A percentile compares a stretch with the other conserved stretches of the same genome.
These are phyloP conservation scores for Yamadazyma aaseri DNA, from an alignment of 1,139 yeast species.

Conservation along the genomic window DNA sequence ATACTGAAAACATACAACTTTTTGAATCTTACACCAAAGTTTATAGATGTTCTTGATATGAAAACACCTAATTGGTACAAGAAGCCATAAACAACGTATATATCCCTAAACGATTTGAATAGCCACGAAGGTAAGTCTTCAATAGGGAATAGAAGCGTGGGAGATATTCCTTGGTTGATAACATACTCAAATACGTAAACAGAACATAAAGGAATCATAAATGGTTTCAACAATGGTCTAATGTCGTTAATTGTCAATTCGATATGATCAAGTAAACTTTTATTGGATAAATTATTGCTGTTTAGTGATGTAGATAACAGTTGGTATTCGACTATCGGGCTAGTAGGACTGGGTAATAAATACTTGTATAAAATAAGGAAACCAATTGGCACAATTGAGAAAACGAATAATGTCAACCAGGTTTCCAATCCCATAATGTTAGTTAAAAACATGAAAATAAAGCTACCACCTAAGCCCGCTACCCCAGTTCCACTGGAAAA, in stretches of 20 bases:
- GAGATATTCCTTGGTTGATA: slow-evolving; percentile 89
- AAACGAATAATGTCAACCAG: slow-evolving; percentile 30
- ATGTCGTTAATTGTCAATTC: slow-evolving; percentile 41
- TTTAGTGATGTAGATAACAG: slow-evolving; percentile 4
- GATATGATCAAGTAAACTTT: slow-evolving; percentile 19
- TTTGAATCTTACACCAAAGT: slow-evolving; percentile 56
- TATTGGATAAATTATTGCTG: not conserved
- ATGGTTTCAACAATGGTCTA: slow-evolving; percentile 58
- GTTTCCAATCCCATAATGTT: slow-evolving; percentile 33
- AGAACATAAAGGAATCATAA: slow-evolving; percentile 76
- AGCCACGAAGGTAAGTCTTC: slow-evolving; percentile 58
- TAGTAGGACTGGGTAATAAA: slow-evolving; percentile 26
- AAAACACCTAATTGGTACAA: slow-evolving; percentile 91
- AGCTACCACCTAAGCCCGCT: slow-evolving; percentile 85
- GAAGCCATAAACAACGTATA: slow-evolving; percentile 91
- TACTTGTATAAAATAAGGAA: slow-evolving; percentile 29
- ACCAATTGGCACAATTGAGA: slow-evolving; percentile 38
- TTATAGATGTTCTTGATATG: slow-evolving; percentile 80
- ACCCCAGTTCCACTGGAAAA: slow-evolving; percentile 96
- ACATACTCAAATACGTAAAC: slow-evolving; percentile 87
- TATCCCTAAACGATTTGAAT: slow-evolving; percentile 71
- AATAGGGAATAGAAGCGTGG: slow-evolving; percentile 77
- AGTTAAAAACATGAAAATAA: slow-evolving; percentile 40
- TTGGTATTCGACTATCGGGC: slow-evolving; percentile 9
- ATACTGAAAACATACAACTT: slow-evolving; percentile 60